These are phyloP conservation scores for Fagopyrum tataricum DNA, from an alignment of 148 eudicot genomes.

Conservation along the genomic window DNA sequence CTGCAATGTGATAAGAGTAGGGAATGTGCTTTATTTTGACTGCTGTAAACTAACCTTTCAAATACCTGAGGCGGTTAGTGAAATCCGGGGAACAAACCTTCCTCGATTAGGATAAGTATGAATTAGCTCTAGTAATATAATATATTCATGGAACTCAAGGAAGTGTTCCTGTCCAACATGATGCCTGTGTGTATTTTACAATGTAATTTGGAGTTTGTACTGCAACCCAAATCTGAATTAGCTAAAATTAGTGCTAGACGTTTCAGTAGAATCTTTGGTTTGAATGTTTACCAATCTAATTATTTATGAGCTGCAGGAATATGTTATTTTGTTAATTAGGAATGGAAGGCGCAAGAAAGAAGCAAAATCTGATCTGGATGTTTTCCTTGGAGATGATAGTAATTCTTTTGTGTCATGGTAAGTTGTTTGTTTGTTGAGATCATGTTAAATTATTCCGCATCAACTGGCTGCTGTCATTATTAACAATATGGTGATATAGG, in stretches of 20 bases:
- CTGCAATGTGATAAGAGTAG: too few species aligned
- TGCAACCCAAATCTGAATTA: too few species aligned
- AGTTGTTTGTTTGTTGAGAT: constrained; percentile 12
- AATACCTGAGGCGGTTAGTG: too few species aligned
- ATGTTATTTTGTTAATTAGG: constrained; percentile 83
- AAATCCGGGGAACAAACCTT: neutral
- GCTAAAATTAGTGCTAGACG: neutral
- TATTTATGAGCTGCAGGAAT: constrained; percentile 48
- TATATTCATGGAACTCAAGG: neutral
- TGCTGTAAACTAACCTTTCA: too few species aligned
- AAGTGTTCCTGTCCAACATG: neutral
- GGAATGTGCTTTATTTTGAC: too few species aligned
- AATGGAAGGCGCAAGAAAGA: constrained; percentile 83
- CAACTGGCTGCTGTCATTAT: neutral
- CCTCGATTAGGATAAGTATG: neutral
- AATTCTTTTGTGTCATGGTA: constrained; percentile 85
- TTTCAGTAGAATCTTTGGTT: neutral
- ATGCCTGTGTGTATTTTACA: too few species aligned
- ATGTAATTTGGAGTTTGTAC: too few species aligned
- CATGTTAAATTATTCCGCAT: neutral
- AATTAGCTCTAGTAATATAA: too few species aligned
- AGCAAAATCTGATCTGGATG: constrained; percentile 80
- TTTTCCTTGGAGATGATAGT: constrained; percentile 82
- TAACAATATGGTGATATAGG: constrained; percentile 33
- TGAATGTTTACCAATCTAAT: neutral